Base-by-base conservation (phyloP, 768 basidiomycete genomes). In the Kwoniella mangroviensis region DNA sequence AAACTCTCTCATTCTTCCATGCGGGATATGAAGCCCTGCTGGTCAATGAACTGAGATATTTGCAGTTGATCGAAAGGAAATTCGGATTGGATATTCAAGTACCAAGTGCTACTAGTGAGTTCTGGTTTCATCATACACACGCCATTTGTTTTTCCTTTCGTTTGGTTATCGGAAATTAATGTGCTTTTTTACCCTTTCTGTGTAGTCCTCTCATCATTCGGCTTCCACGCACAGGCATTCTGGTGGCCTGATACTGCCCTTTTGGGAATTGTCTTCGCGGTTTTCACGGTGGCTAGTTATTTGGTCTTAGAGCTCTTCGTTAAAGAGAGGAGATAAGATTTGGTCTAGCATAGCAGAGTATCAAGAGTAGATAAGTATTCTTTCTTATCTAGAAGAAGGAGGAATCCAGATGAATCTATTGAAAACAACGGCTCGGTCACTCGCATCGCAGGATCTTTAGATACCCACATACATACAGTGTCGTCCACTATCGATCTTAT, bases 241-340 rank as follows among this genome's bases (percentile, higher is more conserved):
- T 99, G 97, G 97, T 98, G 92, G 92, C 97, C 97, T 0, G 95
- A 99, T 80, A 92, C 94, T 42, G 87, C 90, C 0, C 84, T 94
- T 0, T 86, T 98, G 5, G 91, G 86, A 6, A 92, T 94, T 58
- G 94, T 94, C 85, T 95, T 98, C 77, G 90, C 88, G 28, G 84
- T 86, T 2, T 94, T 94, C 83, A 93, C 91, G 5, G 80, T 88
- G 5, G 85, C 86, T 43, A 94, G 92, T 83, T 98, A 88, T 82
- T 73, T 93, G 64, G 89, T 88, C 57, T 85, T 98, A 28, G 92
- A 96, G 79, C 90, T 90, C 83, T 94, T 90, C 79, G 95, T 98
- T 61, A 92, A 91, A 84, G 95, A 98, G 86, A 86, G 84, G 81
- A 83, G 88, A 74, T 88, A 72, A 45, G 34, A 28, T 6, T 28